Conservation (phyloP, 2,329 filamentous ascomycete species). For the Talaromyces amestolkiae region DNA sequence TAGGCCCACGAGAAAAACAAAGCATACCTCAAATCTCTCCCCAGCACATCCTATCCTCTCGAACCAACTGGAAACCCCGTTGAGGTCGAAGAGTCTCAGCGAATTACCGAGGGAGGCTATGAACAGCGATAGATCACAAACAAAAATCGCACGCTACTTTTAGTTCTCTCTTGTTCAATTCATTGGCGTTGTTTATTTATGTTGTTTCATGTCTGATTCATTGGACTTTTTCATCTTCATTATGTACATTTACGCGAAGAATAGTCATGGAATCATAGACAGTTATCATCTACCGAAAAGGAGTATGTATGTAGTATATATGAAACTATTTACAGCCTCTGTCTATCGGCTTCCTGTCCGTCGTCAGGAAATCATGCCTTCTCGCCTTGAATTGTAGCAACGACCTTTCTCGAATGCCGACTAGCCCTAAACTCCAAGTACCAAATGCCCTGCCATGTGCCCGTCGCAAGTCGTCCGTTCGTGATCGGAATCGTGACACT, state of each 20-base stretch:
- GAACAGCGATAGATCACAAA: conserved; percentile 55
- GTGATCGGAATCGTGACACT: conserved; percentile 88
- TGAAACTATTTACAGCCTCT: neutral
- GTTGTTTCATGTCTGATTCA: conserved; percentile 21
- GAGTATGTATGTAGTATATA: neutral
- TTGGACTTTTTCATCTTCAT: conserved; percentile 31
- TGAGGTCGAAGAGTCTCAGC: conserved; percentile 58
- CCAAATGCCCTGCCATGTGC: conserved; percentile 74
- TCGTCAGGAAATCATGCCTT: conserved; percentile 38
- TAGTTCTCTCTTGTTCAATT: conserved; percentile 8
- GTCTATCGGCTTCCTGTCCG: neutral
- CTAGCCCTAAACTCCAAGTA: conserved; percentile 81
- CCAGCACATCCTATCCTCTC: conserved; percentile 78
- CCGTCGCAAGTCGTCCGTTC: conserved; percentile 71
- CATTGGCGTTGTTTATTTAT: conserved; percentile 16
- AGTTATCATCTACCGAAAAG: conserved; percentile 9
- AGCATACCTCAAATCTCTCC: conserved; percentile 76
- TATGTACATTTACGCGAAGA: conserved; percentile 20
- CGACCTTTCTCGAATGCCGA: conserved; percentile 75
- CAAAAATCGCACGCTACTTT: conserved; percentile 8
- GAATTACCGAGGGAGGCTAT: conserved; percentile 57
- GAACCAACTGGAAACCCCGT: conserved; percentile 58
- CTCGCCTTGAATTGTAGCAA: conserved; percentile 94
- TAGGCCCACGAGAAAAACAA: conserved; percentile 90
- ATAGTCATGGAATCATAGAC: conserved; percentile 36